These are phyloP conservation scores for Penicillium oxalicum DNA, from an alignment of 2,329 filamentous ascomycete genomes.

Conservation along the genomic window DNA sequence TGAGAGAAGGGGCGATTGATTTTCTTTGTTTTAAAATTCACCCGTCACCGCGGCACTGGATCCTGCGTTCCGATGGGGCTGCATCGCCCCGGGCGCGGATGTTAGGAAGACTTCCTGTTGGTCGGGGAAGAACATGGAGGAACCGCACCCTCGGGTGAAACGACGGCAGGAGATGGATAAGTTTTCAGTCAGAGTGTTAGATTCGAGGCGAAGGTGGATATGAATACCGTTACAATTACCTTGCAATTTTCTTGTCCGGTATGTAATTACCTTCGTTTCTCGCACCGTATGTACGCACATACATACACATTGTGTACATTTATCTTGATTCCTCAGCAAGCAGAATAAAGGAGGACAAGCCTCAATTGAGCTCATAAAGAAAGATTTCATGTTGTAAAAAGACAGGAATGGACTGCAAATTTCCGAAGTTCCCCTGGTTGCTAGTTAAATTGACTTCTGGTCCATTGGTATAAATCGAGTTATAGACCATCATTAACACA, in stretches of 20 bases:
- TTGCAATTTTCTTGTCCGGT: no score
- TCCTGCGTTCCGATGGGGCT: conserved; percentile 26
- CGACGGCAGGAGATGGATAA: neutral
- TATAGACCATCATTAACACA: no score
- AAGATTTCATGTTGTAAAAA: no score
- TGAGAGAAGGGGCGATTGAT: neutral
- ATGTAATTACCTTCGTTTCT: no score
- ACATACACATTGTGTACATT: no score
- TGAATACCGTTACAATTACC: no score
- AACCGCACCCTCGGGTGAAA: conserved; percentile 11
- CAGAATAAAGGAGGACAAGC: no score
- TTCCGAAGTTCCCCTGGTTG: conserved; percentile 11
- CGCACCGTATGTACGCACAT: no score
- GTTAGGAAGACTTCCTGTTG: conserved; percentile 17
- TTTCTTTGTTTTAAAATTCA: conserved; percentile 12
- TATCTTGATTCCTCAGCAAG: no score
- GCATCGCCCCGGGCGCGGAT: conserved; percentile 17
- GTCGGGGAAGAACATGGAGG: conserved; percentile 5
- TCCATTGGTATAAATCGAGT: no score
- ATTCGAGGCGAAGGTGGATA: no score
- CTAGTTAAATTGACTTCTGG: conserved; percentile 1
- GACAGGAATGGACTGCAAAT: neutral
- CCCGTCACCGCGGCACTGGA: conserved; percentile 35
- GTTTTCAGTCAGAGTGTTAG: neutral
- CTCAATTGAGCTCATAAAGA: no score